These are phyloP conservation scores for Colletotrichum endophyticum DNA, from an alignment of 2,329 filamentous ascomycete genomes.

Conservation along the genomic window DNA sequence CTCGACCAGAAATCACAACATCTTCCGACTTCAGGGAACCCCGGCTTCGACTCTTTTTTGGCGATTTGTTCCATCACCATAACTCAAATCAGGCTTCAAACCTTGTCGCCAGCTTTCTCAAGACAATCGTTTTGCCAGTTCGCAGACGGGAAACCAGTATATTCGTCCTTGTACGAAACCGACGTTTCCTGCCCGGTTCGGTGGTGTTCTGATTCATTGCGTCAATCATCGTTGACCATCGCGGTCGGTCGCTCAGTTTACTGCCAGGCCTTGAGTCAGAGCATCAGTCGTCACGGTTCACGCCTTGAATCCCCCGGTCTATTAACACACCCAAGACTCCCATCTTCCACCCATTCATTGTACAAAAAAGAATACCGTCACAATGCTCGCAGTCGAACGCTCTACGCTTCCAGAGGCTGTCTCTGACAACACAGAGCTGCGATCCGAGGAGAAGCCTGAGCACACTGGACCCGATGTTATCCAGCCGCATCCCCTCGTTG, in stretches of 20 bases:
- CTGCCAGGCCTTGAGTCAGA: background rate
- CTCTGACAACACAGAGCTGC: background rate
- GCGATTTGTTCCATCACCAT: background rate
- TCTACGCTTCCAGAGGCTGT: background rate
- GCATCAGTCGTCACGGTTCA: background rate
- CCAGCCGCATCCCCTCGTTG: conserved; percentile 33
- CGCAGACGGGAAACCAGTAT: background rate
- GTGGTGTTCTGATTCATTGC: background rate
- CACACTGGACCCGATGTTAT: conserved; percentile 20
- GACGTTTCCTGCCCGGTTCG: background rate
- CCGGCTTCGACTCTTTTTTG: background rate
- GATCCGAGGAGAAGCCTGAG: conserved; percentile 10
- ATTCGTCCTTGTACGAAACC: background rate
- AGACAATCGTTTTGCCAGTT: background rate
- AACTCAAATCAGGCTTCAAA: background rate
- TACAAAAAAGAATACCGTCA: background rate
- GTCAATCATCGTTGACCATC: background rate
- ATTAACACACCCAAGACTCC: background rate
- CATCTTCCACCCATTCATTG: background rate
- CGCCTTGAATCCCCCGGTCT: background rate
- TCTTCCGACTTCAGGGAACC: background rate
- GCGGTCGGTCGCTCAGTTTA: background rate
- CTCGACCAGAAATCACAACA: background rate
- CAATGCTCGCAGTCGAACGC: conserved; percentile 11
- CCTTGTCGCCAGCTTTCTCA: background rate